A percentile compares a stretch with the other conserved stretches of the same genome.
Conservation (phyloP, 345 rosid genomes). For the Populus deltoides region DNA sequence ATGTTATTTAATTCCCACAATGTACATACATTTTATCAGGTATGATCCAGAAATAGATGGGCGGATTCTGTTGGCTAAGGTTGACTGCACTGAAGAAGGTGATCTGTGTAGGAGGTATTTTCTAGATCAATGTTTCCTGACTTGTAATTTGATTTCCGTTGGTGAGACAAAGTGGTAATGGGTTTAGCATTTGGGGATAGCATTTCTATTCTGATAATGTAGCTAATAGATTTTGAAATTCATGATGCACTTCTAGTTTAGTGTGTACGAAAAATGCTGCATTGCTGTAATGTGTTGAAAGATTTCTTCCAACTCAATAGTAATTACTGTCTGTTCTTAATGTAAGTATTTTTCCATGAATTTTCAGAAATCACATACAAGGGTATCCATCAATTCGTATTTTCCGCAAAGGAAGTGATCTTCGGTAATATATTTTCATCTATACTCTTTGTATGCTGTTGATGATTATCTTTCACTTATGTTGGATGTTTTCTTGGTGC, state of each 20-base stretch:
- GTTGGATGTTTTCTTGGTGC: background rate
- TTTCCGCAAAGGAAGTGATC: conserved; percentile 93
- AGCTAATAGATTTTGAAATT: background rate
- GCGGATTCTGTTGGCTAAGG: conserved; percentile 77
- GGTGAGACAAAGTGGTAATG: background rate
- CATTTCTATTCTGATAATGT: background rate
- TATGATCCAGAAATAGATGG: conserved; percentile 94
- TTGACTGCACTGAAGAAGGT: conserved; percentile 80
- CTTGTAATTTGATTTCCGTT: conserved; percentile 9
- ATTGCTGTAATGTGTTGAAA: background rate
- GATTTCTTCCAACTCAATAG: background rate
- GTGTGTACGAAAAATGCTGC: background rate
- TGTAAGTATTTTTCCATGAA: conserved; percentile 3
- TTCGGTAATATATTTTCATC: conserved; percentile 44
- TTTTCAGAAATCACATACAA: conserved; percentile 84
- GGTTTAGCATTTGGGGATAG: background rate
- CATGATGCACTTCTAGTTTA: background rate
- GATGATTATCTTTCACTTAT: background rate
- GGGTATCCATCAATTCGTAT: conserved; percentile 98
- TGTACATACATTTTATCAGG: conserved; percentile 36
- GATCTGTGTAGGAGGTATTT: conserved; percentile 87
- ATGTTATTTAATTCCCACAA: conserved; percentile 12
- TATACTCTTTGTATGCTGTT: conserved; percentile 11
- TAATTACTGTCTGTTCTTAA: background rate
- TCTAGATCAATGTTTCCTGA: conserved; percentile 12